Percentiles rank a stretch among this genome's conserved stretches.
Conservation (phyloP, 306 rosid species). For the Macrotyloma uniflorum region DNA sequence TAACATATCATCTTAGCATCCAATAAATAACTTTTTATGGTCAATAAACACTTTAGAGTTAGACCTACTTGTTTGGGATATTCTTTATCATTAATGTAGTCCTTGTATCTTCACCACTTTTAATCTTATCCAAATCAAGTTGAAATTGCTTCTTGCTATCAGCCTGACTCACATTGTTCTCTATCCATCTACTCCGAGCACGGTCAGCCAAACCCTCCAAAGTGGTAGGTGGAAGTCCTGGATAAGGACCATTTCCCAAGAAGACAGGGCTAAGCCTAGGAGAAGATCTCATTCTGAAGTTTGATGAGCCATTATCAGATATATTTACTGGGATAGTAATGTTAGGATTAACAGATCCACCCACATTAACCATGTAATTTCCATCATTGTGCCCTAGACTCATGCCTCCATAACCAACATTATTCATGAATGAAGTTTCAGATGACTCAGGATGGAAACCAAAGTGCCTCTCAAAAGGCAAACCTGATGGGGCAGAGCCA, state of each 20-base stretch:
- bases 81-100: conserved; percentile 97
- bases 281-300: conserved; percentile 80
- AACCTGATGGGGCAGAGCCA: conserved; percentile 96
- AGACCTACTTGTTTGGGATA: conserved; percentile 92
- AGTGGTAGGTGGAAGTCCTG: conserved; percentile 58
- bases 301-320: conserved; percentile 77
- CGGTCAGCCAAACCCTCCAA: conserved; percentile 81
- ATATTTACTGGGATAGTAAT: conserved; percentile 66
- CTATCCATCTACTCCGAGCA: conserved; percentile 69
- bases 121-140: conserved; percentile 91
- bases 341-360: conserved; percentile 60
- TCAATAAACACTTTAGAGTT: conserved; percentile 21
- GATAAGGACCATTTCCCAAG: conserved; percentile 74
- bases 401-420: conserved; percentile 69
- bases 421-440: conserved; percentile 74
- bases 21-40: background rate
- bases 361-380: conserved; percentile 68
- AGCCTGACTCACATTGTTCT: conserved; percentile 70
- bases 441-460: conserved; percentile 90
- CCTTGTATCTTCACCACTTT: conserved; percentile 83
- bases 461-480: conserved; percentile 84
- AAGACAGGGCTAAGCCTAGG: conserved; percentile 79
- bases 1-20: conserved; percentile 23
- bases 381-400: conserved; percentile 68
- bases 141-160: conserved; percentile 93